Evolutionary conservation across 2,329 filamentous ascomycete species (phyloP), one percentile per base, ranked within the genome.

Genomic region (Neofusicoccum cordaticola): DNA sequence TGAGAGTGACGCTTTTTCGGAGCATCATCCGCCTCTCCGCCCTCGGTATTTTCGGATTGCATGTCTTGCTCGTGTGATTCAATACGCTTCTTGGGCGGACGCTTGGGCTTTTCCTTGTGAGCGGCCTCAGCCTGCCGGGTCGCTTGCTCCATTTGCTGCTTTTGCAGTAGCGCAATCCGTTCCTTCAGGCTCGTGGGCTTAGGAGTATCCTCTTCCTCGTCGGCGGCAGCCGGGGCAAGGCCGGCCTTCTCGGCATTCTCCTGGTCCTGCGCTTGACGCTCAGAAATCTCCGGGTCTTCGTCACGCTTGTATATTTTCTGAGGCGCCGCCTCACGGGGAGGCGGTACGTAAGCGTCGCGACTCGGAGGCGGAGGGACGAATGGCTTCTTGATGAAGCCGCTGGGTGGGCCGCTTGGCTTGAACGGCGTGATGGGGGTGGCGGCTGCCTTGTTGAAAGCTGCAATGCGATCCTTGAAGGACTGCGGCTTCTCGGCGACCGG

Each of bases 351-450:
- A 27, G 94, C 90, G 80, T 97, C 90, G 69, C 92, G 90, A 77
- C 93, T 97, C 0, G 95, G 95, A 17, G 95, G 95, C 60, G 95
- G 93, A 3, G 95, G 92, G 64, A 99, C 93, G 72, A 97, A 99
- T 0, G 94, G 93, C 79, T 98, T 98, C 84, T 94, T 97, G 78
- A 99, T 88, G 73, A 98, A 98, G 62, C 84, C 84, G 67, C 84
- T 84, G 53, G 85, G 81, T 65, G 86, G 84, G 2, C 87, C 87
- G 66, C 85, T 84, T 19, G 93, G 92, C 75, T 96, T 96, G 80
- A 96, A 94, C 1, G 95, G 95, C n/a, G 92, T 86, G 66, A 95
- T 83, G 8, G 95, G 95, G 2, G 93, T 88, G 5, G 93, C 92
- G 42, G 91, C 87, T 50, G 91, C 83, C 75, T 94, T 95, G 79